Conservation (phyloP, 202 grass and related monocot species). For the Setaria italica region DNA sequence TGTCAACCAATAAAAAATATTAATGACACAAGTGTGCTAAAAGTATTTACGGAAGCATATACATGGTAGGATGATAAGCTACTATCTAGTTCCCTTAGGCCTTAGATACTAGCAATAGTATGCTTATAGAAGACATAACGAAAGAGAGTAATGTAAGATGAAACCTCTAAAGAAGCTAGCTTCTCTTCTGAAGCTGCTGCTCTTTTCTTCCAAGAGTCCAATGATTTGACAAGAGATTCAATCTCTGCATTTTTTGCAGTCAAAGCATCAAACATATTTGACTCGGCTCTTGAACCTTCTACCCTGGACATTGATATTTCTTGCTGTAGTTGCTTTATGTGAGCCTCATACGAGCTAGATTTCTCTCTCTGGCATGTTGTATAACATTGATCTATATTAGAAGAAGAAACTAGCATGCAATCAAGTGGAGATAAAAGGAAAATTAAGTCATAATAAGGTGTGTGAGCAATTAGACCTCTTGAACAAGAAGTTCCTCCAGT, state of each 20-base stretch:
- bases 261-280: slow-evolving; percentile 98
- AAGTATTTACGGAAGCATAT: not conserved
- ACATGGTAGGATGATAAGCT: slow-evolving; percentile 24
- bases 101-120: slow-evolving; percentile 21
- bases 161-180: slow-evolving; percentile 75
- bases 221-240: slow-evolving; percentile 75
- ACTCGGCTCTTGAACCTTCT: slow-evolving; percentile 84
- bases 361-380: slow-evolving; percentile 80
- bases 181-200: slow-evolving; percentile 77
- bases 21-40: not conserved
- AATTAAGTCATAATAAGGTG: slow-evolving; percentile 7
- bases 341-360: slow-evolving; percentile 78
- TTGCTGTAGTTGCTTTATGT: slow-evolving; percentile 88
- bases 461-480: slow-evolving; percentile 68
- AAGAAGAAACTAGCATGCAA: slow-evolving; percentile 7
- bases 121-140: slow-evolving; percentile 10
- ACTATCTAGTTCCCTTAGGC: slow-evolving; percentile 35
- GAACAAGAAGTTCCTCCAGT: slow-evolving; percentile 95
- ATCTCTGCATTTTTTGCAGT: slow-evolving; percentile 94
- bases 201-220: slow-evolving; percentile 89
- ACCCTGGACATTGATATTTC: slow-evolving; percentile 78
- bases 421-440: not conserved
- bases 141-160: slow-evolving; percentile 25
- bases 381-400: slow-evolving; percentile 51
- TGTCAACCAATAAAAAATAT: slow-evolving; percentile 33